Base-by-base conservation (phyloP, 345 rosid genomes). In the Linum trigynum region DNA sequence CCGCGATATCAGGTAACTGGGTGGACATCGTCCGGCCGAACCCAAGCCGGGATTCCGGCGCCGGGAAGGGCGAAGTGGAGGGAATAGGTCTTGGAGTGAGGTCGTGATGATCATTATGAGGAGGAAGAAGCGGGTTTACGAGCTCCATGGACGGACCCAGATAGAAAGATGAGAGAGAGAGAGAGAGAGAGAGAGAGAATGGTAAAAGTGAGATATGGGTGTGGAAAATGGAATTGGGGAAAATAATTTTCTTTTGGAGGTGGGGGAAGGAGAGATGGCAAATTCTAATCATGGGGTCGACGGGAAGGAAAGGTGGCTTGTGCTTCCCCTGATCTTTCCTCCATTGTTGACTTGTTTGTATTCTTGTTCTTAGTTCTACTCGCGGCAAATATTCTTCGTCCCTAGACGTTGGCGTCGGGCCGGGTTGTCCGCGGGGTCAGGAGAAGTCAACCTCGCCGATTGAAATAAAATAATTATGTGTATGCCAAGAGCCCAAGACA, bases 91-190 rank as follows among this genome's bases (percentile, higher is more conserved):
- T 69, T 6, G 66, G 63, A 62, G 55, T 42, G 55, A 65, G 65
- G 62, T 45, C 61, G 59, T 53, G 69, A 23, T 23, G 32, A 23
- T 23, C 0, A 23, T 23, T 23, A 62, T 48, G 72, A 55, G 76
- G 67, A 38, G 74, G 79, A 62, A 59, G 65, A 14, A 56, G 14
- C 0, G 79, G 82, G 2, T 67, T 66, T 5, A 73, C 61, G 45
- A 79, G 73, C 81, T 80, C 84, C 83, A 77, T 83, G 55, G 8
- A 17, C 39, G 2, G 50, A 43, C 32, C 32, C 32, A 43, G 2
- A 43, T 1, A 48, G 11, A 48, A 23, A 23, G 32, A 23, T 23
- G 32, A 23, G 32, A 23, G 32, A 23, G 32, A 23, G 32, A 23
- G 32, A 23, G 32, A 23, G 32, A 23, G 32, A 23, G 32, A 23